phyloP scores from a whole-genome alignment of 2,329 filamentous ascomycete species.

The Pseudocercospora crystallina region DNA sequence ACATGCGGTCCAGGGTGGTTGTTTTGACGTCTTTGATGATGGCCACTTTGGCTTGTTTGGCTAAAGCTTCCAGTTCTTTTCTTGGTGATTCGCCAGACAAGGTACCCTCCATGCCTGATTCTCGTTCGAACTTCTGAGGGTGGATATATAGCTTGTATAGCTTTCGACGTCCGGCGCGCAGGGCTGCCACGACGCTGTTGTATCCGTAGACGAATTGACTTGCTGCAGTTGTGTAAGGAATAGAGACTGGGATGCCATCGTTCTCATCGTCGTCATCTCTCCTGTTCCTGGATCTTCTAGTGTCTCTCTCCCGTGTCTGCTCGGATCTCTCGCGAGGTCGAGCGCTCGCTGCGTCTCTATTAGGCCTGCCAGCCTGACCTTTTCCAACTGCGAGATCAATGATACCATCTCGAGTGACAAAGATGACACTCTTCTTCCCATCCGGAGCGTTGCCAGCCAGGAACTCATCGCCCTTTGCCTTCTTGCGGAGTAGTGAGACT shows the following conservation, averaged over 20 bases:
- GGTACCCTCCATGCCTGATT: slow-evolving; percentile 8
- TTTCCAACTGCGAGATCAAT: slow-evolving; percentile 13
- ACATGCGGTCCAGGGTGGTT: slow-evolving; percentile 71
- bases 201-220: slow-evolving; percentile 90
- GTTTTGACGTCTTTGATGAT: slow-evolving; percentile 57
- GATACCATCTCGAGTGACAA: slow-evolving; percentile 13
- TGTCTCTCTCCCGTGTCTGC: neutral
- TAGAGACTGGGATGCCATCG: slow-evolving; percentile 40
- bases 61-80: slow-evolving; percentile 23
- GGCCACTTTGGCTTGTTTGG: slow-evolving; percentile 47
- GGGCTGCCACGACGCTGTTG: slow-evolving; percentile 75
- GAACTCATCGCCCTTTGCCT: slow-evolving; percentile 21
- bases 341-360: neutral
- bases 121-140: slow-evolving; percentile 20
- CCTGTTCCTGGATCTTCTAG: too few species aligned
- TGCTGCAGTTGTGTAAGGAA: slow-evolving; percentile 77
- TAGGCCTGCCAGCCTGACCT: neutral
- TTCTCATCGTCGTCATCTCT: slow-evolving; percentile 14
- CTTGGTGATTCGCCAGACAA: slow-evolving; percentile 15
- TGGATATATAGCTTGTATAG: slow-evolving; percentile 80
- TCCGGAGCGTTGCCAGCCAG: slow-evolving; percentile 6
- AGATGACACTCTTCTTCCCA: slow-evolving; percentile 18
- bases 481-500: slow-evolving; percentile 18
- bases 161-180: slow-evolving; percentile 67
- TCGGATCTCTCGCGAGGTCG: neutral